phyloP scores from a whole-genome alignment of 1,284 basidiomycete genomes.

The Malassezia caprae region DNA sequence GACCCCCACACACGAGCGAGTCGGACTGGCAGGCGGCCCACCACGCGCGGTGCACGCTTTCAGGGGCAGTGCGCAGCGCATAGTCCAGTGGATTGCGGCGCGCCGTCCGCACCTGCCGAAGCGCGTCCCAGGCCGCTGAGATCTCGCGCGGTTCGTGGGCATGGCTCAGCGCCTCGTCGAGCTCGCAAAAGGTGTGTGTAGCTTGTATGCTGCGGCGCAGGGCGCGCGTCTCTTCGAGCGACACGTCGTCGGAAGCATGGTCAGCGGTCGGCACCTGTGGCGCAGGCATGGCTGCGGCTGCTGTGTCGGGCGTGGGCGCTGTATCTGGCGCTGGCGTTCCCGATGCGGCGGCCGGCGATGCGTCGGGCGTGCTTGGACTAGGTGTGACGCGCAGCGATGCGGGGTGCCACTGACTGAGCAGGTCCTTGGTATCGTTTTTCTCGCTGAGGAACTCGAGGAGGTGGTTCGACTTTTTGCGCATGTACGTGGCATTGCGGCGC shows the following conservation, averaged over 20 bases:
- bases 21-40: slow-evolving; percentile 29
- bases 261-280: neutral
- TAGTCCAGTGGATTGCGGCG: slow-evolving; percentile 20
- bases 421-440: slow-evolving; percentile 57
- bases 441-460: slow-evolving; percentile 80
- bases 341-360: neutral
- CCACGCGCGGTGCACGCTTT: slow-evolving; percentile 18
- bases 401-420: slow-evolving; percentile 33
- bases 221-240: slow-evolving; percentile 53
- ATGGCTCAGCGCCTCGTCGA: slow-evolving; percentile 20
- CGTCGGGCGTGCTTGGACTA: neutral
- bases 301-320: neutral
- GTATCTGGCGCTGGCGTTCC: neutral
- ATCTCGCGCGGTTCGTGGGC: neutral
- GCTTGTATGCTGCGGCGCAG: slow-evolving; percentile 65
- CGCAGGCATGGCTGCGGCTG: neutral
- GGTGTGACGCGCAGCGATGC: slow-evolving; percentile 5
- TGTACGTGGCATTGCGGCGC: slow-evolving; percentile 34
- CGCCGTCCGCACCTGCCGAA: neutral
- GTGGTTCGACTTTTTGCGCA: slow-evolving; percentile 49
- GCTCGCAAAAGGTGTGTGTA: slow-evolving; percentile 53
- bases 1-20: slow-evolving; percentile 22
- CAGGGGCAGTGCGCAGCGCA: neutral
- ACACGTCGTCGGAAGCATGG: slow-evolving; percentile 4
- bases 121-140: neutral